Evolutionary conservation across 192 early-diverging fungal genomes (phyloP).

Genomic region (Pilaira anomala): DNA sequence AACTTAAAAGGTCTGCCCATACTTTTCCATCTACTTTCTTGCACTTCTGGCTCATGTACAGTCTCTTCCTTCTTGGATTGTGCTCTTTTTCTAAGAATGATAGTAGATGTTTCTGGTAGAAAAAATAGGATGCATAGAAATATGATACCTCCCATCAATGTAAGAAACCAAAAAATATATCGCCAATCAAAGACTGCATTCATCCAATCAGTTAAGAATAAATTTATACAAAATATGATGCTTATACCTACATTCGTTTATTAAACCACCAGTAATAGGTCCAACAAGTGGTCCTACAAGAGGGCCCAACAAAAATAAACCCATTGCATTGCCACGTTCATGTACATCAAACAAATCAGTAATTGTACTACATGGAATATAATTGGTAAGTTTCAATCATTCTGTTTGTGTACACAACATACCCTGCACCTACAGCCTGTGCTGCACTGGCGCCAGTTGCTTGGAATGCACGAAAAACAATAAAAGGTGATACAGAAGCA

Average conservation of each 20-base stretch:
- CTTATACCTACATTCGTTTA: constrained; percentile 31
- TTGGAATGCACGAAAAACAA: constrained; percentile 26
- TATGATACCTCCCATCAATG: constrained; percentile 49
- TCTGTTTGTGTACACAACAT: not conserved
- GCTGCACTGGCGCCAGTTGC: constrained; percentile 31
- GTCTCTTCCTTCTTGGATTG: not conserved
- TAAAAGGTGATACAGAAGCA: constrained; percentile 20
- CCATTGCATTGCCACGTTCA: constrained; percentile 41
- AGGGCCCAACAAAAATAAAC: constrained; percentile 40
- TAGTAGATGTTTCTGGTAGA: constrained; percentile 54
- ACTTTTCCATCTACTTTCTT: not conserved
- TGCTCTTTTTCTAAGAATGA: constrained; percentile 5
- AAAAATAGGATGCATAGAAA: constrained; percentile 50
- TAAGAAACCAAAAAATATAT: constrained; percentile 56
- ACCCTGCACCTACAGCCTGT: constrained; percentile 38
- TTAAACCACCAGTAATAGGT: constrained; percentile 42
- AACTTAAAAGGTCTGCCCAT: constrained; percentile 27
- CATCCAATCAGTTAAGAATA: not conserved
- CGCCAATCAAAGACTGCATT: constrained; percentile 28
- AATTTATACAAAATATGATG: not conserved
- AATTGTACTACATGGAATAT: constrained; percentile 29
- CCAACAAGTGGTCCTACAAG: constrained; percentile 40
- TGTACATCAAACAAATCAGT: constrained; percentile 35
- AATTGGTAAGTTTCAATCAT: not conserved
- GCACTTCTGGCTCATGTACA: not conserved